Conservation (phyloP, 176 grass and related monocot species). For the Pharus latifolius region DNA sequence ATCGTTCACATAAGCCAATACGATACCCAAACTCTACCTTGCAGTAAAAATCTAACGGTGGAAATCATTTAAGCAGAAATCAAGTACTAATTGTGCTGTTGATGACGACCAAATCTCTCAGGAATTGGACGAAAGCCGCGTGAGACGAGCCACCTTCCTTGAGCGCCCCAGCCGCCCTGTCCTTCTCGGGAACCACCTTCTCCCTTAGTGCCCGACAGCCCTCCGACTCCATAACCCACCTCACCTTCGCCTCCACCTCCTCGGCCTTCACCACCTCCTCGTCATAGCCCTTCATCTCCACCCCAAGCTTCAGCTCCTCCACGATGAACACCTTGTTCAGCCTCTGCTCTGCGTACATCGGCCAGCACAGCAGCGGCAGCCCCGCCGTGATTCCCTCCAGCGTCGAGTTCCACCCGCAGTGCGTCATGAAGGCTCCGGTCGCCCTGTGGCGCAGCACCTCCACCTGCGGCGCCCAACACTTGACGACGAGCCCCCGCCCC, state of each 20-base stretch:
- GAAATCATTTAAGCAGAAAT: too few species aligned
- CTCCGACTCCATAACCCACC: constrained; percentile 28
- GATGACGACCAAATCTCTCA: neutral
- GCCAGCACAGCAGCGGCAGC: constrained; percentile 37
- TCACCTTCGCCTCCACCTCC: constrained; percentile 38
- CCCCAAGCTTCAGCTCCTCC: constrained; percentile 22
- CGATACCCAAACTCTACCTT: too few species aligned
- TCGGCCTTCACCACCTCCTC: constrained; percentile 14
- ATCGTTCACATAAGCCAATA: too few species aligned
- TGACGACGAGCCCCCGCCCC: constrained; percentile 12
- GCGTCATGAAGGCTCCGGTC: constrained; percentile 16
- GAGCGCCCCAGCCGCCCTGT: neutral
- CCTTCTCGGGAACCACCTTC: neutral
- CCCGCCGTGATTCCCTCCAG: constrained; percentile 33
- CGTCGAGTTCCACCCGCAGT: constrained; percentile 36
- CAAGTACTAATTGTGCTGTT: too few species aligned
- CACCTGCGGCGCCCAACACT: constrained; percentile 45
- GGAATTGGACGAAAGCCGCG: constrained; percentile 6
- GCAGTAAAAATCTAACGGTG: too few species aligned
- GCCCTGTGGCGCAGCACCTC: constrained; percentile 35
- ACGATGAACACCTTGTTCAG: constrained; percentile 46
- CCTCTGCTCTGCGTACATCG: constrained; percentile 41
- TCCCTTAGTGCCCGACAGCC: neutral
- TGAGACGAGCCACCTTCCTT: constrained; percentile 19
- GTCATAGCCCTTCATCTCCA: constrained; percentile 29